Evolutionary conservation across 768 basidiomycete species (phyloP).

Genomic region (Mycena amicta): DNA sequence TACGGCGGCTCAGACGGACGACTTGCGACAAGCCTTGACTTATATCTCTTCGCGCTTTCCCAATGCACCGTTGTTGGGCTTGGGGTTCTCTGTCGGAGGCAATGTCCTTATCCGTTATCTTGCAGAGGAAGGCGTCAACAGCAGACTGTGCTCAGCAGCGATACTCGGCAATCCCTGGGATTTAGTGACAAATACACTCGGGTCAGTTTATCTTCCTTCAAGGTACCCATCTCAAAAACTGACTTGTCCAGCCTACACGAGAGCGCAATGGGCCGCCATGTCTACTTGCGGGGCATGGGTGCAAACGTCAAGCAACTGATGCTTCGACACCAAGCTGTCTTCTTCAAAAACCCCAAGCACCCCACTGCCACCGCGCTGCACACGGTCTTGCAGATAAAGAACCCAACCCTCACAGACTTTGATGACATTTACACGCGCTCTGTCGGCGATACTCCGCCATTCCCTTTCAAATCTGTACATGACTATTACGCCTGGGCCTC

Average conservation of each 20-base stretch:
- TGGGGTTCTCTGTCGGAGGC: slow-evolving; percentile 94
- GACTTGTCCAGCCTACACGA: slow-evolving; percentile 57
- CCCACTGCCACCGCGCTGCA: slow-evolving; percentile 51
- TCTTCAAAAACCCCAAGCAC: slow-evolving; percentile 48
- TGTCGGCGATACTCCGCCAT: slow-evolving; percentile 58
- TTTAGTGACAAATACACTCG: slow-evolving; percentile 30
- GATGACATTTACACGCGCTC: slow-evolving; percentile 66
- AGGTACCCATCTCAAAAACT: not conserved
- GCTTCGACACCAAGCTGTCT: slow-evolving; percentile 52
- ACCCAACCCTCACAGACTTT: slow-evolving; percentile 59
- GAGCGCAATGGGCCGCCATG: slow-evolving; percentile 52
- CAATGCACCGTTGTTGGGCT: slow-evolving; percentile 76
- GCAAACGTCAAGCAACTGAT: slow-evolving; percentile 65
- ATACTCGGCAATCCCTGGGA: slow-evolving; percentile 69
- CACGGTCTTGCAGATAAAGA: slow-evolving; percentile 47
- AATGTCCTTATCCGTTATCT: slow-evolving; percentile 89
- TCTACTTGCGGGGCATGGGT: slow-evolving; percentile 85
- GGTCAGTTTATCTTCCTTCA: slow-evolving; percentile 12
- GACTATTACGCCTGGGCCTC: slow-evolving; percentile 57
- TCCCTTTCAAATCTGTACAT: slow-evolving; percentile 47
- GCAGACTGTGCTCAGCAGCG: slow-evolving; percentile 66
- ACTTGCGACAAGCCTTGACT: slow-evolving; percentile 78
- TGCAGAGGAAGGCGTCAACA: slow-evolving; percentile 75
- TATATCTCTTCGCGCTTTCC: slow-evolving; percentile 77
- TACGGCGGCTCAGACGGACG: slow-evolving; percentile 88